Conservation (phyloP, 1,284 basidiomycete species). For the Acaromyces ingoldii region DNA sequence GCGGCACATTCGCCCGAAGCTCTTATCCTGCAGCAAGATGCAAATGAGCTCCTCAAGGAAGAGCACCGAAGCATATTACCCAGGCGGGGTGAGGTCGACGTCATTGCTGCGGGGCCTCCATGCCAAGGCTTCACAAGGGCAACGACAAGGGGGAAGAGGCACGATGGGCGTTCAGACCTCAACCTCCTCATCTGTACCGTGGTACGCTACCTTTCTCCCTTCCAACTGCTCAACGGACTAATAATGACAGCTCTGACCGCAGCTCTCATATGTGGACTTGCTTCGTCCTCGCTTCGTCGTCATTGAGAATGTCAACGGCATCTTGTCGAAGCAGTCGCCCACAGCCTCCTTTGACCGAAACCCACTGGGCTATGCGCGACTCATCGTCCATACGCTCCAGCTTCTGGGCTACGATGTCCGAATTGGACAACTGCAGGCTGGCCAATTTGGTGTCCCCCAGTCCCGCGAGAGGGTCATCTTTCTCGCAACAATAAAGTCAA, state of each 20-base stretch:
- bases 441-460: background rate
- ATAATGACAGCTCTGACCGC: too few species aligned
- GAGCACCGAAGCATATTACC: background rate
- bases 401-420: background rate
- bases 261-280: background rate
- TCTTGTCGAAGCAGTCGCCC: too few species aligned
- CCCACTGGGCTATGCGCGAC: too few species aligned
- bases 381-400: too few species aligned
- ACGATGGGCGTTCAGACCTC: too few species aligned
- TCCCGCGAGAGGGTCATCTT: background rate
- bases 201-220: too few species aligned
- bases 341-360: too few species aligned
- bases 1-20: background rate
- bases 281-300: background rate
- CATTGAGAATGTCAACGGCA: slow-evolving; percentile 3
- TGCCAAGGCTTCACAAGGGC: background rate
- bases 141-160: too few species aligned
- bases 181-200: too few species aligned
- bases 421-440: background rate
- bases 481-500: too few species aligned
- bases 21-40: background rate
- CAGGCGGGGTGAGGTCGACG: background rate
- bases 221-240: too few species aligned
- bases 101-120: background rate
- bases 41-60: background rate